Percentiles rank a stretch among this genome's conserved stretches.
Evolutionary conservation across 2,329 filamentous ascomycete species (phyloP).

Genomic region (Aspergillus ruber): DNA sequence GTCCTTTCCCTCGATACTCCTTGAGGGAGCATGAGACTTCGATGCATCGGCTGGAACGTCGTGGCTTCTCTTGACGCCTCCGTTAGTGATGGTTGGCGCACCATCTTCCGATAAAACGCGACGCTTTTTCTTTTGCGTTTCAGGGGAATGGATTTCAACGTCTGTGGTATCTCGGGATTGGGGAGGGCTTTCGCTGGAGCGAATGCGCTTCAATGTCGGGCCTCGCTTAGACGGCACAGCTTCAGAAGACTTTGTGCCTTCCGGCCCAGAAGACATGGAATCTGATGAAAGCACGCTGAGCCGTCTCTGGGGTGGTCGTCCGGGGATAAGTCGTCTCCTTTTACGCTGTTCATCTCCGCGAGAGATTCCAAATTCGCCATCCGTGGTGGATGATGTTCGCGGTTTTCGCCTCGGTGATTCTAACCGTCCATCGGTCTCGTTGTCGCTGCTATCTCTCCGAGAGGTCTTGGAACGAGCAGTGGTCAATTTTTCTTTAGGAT

Average conservation of each 20-base stretch:
- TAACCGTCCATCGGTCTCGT: constrained; percentile 23
- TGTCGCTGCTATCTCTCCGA: constrained; percentile 19
- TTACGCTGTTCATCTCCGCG: constrained; percentile 32
- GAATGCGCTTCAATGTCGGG: constrained; percentile 33
- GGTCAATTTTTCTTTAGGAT: constrained; percentile 20
- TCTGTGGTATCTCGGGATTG: constrained; percentile 29
- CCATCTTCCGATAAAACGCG: constrained; percentile 37
- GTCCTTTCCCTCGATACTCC: constrained; percentile 11
- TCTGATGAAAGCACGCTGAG: constrained; percentile 36
- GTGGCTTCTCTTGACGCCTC: constrained; percentile 21
- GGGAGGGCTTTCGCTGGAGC: constrained; percentile 38
- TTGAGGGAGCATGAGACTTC: constrained; percentile 14
- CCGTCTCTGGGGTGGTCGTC: constrained; percentile 32
- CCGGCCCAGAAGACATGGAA: constrained; percentile 35
- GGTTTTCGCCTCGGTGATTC: constrained; percentile 25
- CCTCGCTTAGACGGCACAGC: constrained; percentile 12
- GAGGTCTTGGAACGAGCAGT: constrained; percentile 17
- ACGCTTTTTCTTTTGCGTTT: constrained; percentile 38
- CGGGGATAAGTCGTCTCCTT: constrained; percentile 35
- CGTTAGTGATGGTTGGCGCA: constrained; percentile 24
- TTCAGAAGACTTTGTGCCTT: constrained; percentile 23
- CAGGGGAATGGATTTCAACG: constrained; percentile 23
- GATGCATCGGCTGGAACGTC: constrained; percentile 12
- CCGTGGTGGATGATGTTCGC: constrained; percentile 17
- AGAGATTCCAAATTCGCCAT: constrained; percentile 23